Conservation (phyloP, 345 rosid species). For the Limnanthes douglasii region DNA sequence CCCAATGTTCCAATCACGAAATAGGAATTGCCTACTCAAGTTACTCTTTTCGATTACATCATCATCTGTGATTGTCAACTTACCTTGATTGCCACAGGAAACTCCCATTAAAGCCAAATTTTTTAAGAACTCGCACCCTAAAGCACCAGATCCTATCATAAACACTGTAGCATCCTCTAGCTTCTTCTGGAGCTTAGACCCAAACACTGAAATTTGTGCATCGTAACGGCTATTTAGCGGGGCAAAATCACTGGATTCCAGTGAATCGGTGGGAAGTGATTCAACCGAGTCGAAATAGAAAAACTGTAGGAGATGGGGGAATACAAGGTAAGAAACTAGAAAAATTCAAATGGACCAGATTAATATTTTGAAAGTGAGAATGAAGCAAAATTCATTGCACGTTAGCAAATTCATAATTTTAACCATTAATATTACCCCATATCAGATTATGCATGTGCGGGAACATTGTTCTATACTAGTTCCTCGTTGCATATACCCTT, state of each 20-base stretch:
- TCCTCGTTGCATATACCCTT: too few species aligned
- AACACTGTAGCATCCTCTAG: conserved; percentile 64
- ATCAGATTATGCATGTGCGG: not conserved
- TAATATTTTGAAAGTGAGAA: too few species aligned
- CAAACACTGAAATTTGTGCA: conserved; percentile 87
- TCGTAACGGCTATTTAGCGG: conserved; percentile 63
- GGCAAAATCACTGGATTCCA: conserved; percentile 46
- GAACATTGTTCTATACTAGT: not conserved
- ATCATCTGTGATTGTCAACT: conserved; percentile 60
- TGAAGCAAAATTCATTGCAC: conserved; percentile 2
- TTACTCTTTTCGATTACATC: conserved; percentile 76
- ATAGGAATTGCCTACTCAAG: conserved; percentile 65
- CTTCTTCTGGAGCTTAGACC: conserved; percentile 64
- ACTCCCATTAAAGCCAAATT: conserved; percentile 81
- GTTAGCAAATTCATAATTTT: conserved; percentile 2
- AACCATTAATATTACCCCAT: not conserved
- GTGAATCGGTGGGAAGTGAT: conserved; percentile 53
- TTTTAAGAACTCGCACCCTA: conserved; percentile 87
- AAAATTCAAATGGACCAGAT: too few species aligned
- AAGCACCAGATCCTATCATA: conserved; percentile 78
- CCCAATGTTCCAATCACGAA: conserved; percentile 71
- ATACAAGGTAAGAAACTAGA: not conserved
- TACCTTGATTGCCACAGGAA: conserved; percentile 46
- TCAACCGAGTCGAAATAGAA: conserved; percentile 83
- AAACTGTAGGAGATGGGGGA: conserved; percentile 28